Base-by-base conservation (phyloP, 257 asterid species). In the Solanum sejunctum region DNA sequence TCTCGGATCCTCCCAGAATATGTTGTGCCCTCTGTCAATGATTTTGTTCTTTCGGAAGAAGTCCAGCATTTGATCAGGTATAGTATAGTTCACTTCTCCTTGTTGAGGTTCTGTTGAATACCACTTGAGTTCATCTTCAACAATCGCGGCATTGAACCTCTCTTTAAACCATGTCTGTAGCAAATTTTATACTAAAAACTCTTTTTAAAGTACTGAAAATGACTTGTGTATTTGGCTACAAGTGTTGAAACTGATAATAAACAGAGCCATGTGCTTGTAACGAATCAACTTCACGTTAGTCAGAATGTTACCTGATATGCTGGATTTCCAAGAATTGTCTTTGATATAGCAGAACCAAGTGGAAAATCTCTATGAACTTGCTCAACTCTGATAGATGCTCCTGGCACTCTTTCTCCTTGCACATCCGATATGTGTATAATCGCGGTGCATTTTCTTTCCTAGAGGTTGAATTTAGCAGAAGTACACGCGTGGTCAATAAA, bases 261-360 rank as follows among this genome's bases (percentile, higher is more conserved):
- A 10, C 55, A 10, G 0, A 10, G 54, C 32, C 10, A 70, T 9
- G 28, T 70, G 4, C 2, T 4, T 58, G 28, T 58, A 58, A 58
- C 28, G 10, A 58, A 1, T 26, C 0, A 20, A 58, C 64, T 8
- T 0, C 12, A 6, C 2, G 39, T 12, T 61, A 11, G 8, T 55
- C 12, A 32, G 18, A 0, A 17, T 0, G 67, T 4, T 10, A 88
- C 93, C 90, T 91, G 94, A 72, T 90, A 89, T 5, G 32, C 84
- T 21, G 66, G 79, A 61, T 92, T 90, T 72, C 91, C 91, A 17
- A 92, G 73, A 70, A 92, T 85, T 78, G 86, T 85, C 4, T 82
- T 85, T 36, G 90, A 85, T 23, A 92, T 89, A 6, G 94, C 93
- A 61, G 93, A 90, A 85, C 93, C 92, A 70, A 92, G 85, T 80